A percentile compares a stretch with the other conserved stretches of the same genome.
Conservation (phyloP, 371 early-diverging fungal species). For the Mortierella sp. region DNA sequence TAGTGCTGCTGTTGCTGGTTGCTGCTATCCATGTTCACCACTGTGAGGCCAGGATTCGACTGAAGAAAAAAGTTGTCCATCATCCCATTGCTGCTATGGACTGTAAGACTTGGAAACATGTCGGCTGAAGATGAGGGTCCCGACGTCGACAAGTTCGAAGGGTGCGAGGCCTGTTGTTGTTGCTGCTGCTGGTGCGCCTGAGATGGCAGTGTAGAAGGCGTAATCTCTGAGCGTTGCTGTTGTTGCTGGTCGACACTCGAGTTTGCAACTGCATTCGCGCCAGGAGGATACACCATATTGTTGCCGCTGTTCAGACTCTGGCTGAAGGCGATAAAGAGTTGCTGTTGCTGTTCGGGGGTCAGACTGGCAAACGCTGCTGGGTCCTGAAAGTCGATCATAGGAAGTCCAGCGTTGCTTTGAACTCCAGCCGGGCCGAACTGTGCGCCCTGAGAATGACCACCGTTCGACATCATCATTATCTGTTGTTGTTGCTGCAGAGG, state of each 20-base stretch:
- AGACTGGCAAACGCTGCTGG: constrained; percentile 31
- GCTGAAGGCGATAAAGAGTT: constrained; percentile 37
- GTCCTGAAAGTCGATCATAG: constrained; percentile 25
- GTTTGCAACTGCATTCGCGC: not conserved
- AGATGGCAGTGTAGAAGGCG: not conserved
- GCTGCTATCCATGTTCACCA: not conserved
- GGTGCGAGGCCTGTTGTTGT: not conserved
- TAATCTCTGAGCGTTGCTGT: not conserved
- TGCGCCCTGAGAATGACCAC: no score
- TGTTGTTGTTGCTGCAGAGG: constrained; percentile 18
- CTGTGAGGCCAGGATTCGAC: not conserved
- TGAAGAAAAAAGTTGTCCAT: not conserved
- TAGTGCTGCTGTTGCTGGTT: not conserved
- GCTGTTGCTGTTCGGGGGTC: constrained; percentile 36
- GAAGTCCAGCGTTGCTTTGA: not conserved
- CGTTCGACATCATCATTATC: not conserved
- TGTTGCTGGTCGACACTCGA: not conserved
- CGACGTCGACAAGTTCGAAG: no score
- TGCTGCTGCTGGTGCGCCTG: not conserved
- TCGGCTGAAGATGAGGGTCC: not conserved
- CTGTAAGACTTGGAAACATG: not conserved
- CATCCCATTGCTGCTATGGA: not conserved
- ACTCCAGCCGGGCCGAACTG: no score
- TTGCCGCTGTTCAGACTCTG: constrained; percentile 24
- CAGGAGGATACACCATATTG: not conserved